A percentile compares a stretch with the other conserved stretches of the same genome.
These are phyloP conservation scores for Blastomyces emzantsi DNA, from an alignment of 2,329 filamentous ascomycete species.

Conservation along the genomic window DNA sequence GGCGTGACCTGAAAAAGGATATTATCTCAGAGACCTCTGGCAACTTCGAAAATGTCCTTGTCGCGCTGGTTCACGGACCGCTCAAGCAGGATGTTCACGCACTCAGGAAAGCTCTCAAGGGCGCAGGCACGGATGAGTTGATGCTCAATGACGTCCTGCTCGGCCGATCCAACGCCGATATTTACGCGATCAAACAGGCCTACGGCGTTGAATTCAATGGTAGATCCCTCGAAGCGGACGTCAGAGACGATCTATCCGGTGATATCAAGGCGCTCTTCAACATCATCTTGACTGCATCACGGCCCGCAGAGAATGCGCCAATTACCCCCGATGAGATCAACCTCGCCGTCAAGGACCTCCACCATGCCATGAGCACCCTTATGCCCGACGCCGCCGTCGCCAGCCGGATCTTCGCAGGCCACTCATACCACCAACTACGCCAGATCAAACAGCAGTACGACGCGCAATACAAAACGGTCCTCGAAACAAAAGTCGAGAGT, in stretches of 20 bases:
- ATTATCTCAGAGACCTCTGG: slow-evolving; percentile 63
- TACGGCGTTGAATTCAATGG: slow-evolving; percentile 59
- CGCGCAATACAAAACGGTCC: slow-evolving; percentile 57
- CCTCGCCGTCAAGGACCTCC: slow-evolving; percentile 64
- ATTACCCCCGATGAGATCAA: slow-evolving; percentile 66
- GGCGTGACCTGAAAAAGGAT: slow-evolving; percentile 61
- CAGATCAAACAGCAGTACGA: slow-evolving; percentile 71
- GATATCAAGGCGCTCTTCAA: slow-evolving; percentile 81
- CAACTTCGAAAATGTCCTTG: slow-evolving; percentile 60
- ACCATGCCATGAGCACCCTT: slow-evolving; percentile 52
- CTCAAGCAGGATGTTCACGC: slow-evolving; percentile 65
- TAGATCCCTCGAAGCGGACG: slow-evolving; percentile 58
- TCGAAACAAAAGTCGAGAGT: slow-evolving; percentile 66
- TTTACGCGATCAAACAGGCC: slow-evolving; percentile 72
- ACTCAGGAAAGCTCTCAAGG: slow-evolving; percentile 63
- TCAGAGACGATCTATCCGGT: slow-evolving; percentile 70
- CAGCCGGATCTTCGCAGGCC: slow-evolving; percentile 65
- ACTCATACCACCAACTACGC: slow-evolving; percentile 74
- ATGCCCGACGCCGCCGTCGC: slow-evolving; percentile 68
- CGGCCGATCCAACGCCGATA: slow-evolving; percentile 73
- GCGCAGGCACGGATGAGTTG: slow-evolving; percentile 75
- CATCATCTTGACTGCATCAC: slow-evolving; percentile 64
- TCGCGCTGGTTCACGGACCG: slow-evolving; percentile 65
- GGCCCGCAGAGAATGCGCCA: slow-evolving; percentile 68
- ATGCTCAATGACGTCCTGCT: slow-evolving; percentile 82